Evolutionary conservation across 192 early-diverging fungal species (phyloP).

Genomic region (Coemansia sp.): DNA sequence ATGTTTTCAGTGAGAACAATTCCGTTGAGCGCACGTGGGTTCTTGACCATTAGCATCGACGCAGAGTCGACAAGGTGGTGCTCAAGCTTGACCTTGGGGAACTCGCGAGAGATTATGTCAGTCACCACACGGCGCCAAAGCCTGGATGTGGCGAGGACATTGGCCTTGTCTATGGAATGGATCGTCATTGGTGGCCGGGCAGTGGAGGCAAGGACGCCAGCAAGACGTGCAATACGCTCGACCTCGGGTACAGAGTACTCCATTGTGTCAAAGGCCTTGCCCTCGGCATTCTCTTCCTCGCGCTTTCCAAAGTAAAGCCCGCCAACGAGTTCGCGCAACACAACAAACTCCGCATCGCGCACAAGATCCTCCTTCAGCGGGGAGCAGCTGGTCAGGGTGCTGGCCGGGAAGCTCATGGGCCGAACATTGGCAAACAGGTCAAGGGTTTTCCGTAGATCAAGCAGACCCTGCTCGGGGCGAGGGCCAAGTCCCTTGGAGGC

Average conservation of each 20-base stretch:
- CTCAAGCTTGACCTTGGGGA: slow-evolving; percentile 79
- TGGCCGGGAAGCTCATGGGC: slow-evolving; percentile 89
- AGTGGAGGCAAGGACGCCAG: slow-evolving; percentile 78
- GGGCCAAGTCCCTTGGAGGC: slow-evolving; percentile 71
- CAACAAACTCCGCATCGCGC: slow-evolving; percentile 85
- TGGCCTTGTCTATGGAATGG: slow-evolving; percentile 98
- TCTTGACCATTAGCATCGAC: slow-evolving; percentile 95
- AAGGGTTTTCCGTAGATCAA: slow-evolving; percentile 88
- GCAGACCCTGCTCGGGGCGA: slow-evolving; percentile 91
- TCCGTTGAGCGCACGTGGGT: slow-evolving; percentile 88
- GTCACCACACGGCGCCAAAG: slow-evolving; percentile 95
- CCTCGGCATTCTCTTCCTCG: slow-evolving; percentile 79
- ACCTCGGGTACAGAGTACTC: slow-evolving; percentile 90
- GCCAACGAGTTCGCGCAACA: slow-evolving; percentile 94
- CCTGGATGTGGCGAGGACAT: slow-evolving; percentile 95
- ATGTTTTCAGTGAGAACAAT: slow-evolving; percentile 98
- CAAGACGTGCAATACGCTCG: slow-evolving; percentile 93
- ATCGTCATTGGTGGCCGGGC: slow-evolving; percentile 80
- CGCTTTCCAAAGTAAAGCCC: slow-evolving; percentile 98
- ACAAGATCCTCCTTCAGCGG: slow-evolving; percentile 92
- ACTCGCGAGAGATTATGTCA: slow-evolving; percentile 84
- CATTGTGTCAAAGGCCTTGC: slow-evolving; percentile 90
- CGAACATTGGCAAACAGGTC: slow-evolving; percentile 97
- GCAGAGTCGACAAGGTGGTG: slow-evolving; percentile 97
- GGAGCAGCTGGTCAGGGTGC: slow-evolving; percentile 75